phyloP scores from a whole-genome alignment of 108 stramenopile species.

The Epithemia pelagica region DNA sequence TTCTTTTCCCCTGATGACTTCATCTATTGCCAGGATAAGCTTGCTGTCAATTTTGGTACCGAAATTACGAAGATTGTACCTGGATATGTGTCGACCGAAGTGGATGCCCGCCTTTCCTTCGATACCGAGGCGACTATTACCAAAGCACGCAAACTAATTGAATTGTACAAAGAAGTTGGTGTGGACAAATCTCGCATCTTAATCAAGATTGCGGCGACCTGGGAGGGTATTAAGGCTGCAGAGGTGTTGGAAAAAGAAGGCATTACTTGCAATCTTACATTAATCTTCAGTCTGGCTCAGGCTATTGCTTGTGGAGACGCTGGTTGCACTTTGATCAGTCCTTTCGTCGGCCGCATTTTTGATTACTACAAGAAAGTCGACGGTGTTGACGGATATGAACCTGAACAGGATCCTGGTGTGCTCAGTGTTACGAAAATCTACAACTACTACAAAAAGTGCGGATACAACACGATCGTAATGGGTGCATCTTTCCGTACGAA shows the following conservation, averaged over 20 bases:
- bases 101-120: slow-evolving; percentile 97
- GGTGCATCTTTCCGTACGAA: slow-evolving; percentile 94
- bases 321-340: slow-evolving; percentile 93
- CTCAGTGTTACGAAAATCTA: slow-evolving; percentile 89
- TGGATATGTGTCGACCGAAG: slow-evolving; percentile 99
- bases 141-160: slow-evolving; percentile 93
- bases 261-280: slow-evolving; percentile 97
- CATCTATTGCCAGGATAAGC: slow-evolving; percentile 94
- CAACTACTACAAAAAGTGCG: slow-evolving; percentile 98
- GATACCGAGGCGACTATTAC: slow-evolving; percentile 92
- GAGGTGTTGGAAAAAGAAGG: slow-evolving; percentile 94
- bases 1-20: not conserved
- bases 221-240: slow-evolving; percentile 98
- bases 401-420: slow-evolving; percentile 94
- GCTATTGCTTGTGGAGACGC: slow-evolving; percentile 98
- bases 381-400: slow-evolving; percentile 63
- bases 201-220: slow-evolving; percentile 93
- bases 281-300: slow-evolving; percentile 92
- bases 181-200: slow-evolving; percentile 91
- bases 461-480: slow-evolving; percentile 98
- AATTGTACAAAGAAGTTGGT: slow-evolving; percentile 88
- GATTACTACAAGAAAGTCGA: slow-evolving; percentile 94
- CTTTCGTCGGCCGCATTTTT: slow-evolving; percentile 98
- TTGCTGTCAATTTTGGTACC: slow-evolving; percentile 95
- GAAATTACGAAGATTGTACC: slow-evolving; percentile 98